Evolutionary conservation across 2,329 filamentous ascomycete species (phyloP).

Genomic region (Epichloe glyceriae): DNA sequence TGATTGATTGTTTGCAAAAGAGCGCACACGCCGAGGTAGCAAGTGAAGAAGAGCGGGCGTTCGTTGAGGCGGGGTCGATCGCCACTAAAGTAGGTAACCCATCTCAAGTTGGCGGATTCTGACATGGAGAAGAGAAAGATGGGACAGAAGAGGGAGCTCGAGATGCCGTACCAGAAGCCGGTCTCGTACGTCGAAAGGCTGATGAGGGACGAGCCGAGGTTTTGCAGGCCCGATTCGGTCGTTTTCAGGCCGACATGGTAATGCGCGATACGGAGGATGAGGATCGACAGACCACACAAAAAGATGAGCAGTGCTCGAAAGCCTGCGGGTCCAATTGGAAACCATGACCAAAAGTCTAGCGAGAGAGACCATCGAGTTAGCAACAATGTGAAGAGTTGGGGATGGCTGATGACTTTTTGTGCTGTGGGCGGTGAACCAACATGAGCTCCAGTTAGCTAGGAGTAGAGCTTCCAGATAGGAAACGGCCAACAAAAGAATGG

Average conservation of each 20-base stretch:
- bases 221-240: slow-evolving; percentile 53
- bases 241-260: slow-evolving; percentile 65
- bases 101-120: slow-evolving; percentile 48
- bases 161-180: slow-evolving; percentile 61
- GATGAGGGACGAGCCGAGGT: slow-evolving; percentile 44
- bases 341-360: slow-evolving; percentile 72
- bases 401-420: neutral
- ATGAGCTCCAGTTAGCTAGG: slow-evolving; percentile 55
- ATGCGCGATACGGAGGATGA: slow-evolving; percentile 75
- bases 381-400: neutral
- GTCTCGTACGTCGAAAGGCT: slow-evolving; percentile 54
- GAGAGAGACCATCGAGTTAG: neutral
- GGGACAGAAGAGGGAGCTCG: slow-evolving; percentile 67
- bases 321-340: slow-evolving; percentile 64
- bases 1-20: slow-evolving; percentile 57
- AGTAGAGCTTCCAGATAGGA: slow-evolving; percentile 62
- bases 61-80: slow-evolving; percentile 76
- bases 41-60: slow-evolving; percentile 66
- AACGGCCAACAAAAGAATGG: slow-evolving; percentile 52
- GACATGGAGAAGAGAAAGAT: slow-evolving; percentile 65
- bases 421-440: slow-evolving; percentile 33
- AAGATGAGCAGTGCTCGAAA: slow-evolving; percentile 66
- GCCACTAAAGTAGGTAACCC: slow-evolving; percentile 57
- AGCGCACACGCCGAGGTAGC: slow-evolving; percentile 56
- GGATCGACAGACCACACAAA: slow-evolving; percentile 60